These are phyloP conservation scores for Truncatella angustata DNA, from an alignment of 2,329 filamentous ascomycete species.

Conservation along the genomic window DNA sequence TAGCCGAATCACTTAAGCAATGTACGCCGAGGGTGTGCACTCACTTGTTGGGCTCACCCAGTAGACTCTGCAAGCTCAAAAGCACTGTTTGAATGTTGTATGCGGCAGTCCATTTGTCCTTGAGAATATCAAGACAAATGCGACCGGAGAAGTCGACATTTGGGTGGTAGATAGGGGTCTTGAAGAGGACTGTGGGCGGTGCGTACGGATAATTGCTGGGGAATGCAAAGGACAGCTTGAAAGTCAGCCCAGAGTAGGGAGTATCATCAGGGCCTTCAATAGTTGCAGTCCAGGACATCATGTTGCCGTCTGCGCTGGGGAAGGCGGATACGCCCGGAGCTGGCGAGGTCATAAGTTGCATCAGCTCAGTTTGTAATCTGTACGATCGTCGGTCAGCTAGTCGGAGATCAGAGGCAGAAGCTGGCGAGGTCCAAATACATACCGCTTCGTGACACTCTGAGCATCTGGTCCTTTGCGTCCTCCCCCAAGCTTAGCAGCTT, in stretches of 20 bases:
- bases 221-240: constrained; percentile 92
- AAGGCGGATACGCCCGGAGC: constrained; percentile 95
- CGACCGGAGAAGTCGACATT: constrained; percentile 97
- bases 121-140: constrained; percentile 96
- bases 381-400: neutral
- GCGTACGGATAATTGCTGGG: constrained; percentile 91
- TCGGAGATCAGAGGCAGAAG: neutral
- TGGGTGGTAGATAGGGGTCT: constrained; percentile 98
- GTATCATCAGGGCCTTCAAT: constrained; percentile 90
- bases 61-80: constrained; percentile 87
- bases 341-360: constrained; percentile 96
- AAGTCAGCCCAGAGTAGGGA: constrained; percentile 80
- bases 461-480: constrained; percentile 60
- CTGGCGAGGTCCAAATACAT: neutral
- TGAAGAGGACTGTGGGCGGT: constrained; percentile 90
- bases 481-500: constrained; percentile 60
- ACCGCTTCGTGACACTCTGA: constrained; percentile 55
- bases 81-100: constrained; percentile 96
- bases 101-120: constrained; percentile 98
- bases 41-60: constrained; percentile 98
- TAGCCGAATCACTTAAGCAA: constrained; percentile 13
- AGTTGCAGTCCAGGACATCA: constrained; percentile 90
- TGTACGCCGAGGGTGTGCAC: constrained; percentile 32
- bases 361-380: constrained; percentile 94
- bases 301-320: constrained; percentile 83